A percentile compares a stretch with the other conserved stretches of the same genome.
These are phyloP conservation scores for Coniochaeta sp. DNA, from an alignment of 2,329 filamentous ascomycete genomes.

Conservation along the genomic window DNA sequence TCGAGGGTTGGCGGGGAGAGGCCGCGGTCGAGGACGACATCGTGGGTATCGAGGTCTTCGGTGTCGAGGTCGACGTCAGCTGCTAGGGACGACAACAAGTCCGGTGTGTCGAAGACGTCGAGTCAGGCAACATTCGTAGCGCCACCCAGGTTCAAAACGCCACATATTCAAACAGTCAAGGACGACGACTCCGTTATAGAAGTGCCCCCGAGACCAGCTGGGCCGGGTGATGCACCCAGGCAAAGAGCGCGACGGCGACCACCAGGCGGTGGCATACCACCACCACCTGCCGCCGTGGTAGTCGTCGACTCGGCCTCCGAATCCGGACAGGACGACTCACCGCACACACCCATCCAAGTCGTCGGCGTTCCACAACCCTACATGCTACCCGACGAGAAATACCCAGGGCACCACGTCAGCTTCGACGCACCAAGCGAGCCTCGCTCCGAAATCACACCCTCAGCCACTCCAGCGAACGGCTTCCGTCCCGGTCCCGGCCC, in stretches of 20 bases:
- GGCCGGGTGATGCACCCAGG: background rate
- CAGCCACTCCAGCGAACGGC: constrained; percentile 26
- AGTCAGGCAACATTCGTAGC: constrained; percentile 50
- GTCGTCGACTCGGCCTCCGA: constrained; percentile 44
- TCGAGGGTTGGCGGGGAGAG: constrained; percentile 18
- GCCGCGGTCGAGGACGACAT: constrained; percentile 26
- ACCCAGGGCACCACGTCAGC: constrained; percentile 19
- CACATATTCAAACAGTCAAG: constrained; percentile 17
- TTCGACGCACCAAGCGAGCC: constrained; percentile 28
- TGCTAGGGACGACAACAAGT: constrained; percentile 34
- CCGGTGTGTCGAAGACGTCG: constrained; percentile 46
- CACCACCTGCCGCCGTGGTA: constrained; percentile 29
- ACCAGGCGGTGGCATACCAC: background rate
- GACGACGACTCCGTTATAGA: constrained; percentile 14
- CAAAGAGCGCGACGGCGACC: background rate
- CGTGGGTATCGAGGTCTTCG: constrained; percentile 13
- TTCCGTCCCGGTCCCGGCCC: constrained; percentile 31
- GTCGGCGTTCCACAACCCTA: constrained; percentile 41
- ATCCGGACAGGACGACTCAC: constrained; percentile 47
- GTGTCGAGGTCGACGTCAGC: constrained; percentile 18
- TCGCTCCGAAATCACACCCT: constrained; percentile 23
- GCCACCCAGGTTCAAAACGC: constrained; percentile 21
- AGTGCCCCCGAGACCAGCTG: background rate
- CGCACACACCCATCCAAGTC: constrained; percentile 52
- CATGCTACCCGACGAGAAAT: constrained; percentile 32